These are phyloP conservation scores for Rutstroemia sp. DNA, from an alignment of 2,329 filamentous ascomycete genomes.

Conservation along the genomic window DNA sequence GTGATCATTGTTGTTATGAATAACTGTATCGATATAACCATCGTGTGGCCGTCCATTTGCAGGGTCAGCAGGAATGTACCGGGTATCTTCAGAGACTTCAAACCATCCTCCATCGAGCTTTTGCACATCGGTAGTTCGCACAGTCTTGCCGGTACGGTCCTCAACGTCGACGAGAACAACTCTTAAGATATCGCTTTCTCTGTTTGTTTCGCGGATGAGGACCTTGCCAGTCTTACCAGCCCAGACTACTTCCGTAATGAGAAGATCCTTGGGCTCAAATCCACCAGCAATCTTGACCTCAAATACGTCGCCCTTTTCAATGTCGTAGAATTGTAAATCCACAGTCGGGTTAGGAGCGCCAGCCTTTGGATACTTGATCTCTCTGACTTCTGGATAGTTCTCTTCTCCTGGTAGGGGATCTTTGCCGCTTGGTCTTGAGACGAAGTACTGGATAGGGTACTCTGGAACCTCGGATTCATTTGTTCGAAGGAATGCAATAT, in stretches of 20 bases:
- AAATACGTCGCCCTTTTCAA: conserved; percentile 70
- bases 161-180: conserved; percentile 78
- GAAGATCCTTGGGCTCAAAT: conserved; percentile 72
- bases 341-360: conserved; percentile 91
- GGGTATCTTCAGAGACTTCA: conserved; percentile 81
- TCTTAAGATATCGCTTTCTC: conserved; percentile 85
- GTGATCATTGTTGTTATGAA: conserved; percentile 82
- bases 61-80: conserved; percentile 78
- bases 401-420: conserved; percentile 64
- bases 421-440: conserved; percentile 75
- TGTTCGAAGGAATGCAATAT: conserved; percentile 83
- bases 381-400: conserved; percentile 78
- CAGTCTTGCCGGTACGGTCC: conserved; percentile 64
- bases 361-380: conserved; percentile 97
- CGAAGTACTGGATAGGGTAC: conserved; percentile 88
- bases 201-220: conserved; percentile 85
- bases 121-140: conserved; percentile 72
- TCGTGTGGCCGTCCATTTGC: conserved; percentile 68
- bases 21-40: conserved; percentile 87
- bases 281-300: conserved; percentile 68
- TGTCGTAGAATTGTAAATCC: conserved; percentile 80
- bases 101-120: conserved; percentile 96
- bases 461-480: conserved; percentile 89
- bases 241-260: conserved; percentile 94
- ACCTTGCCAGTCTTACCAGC: conserved; percentile 67